Evolutionary conservation across 31 red algal genomes (phyloP), one percentile per base, ranked within the genome.

Genomic region (Porphyra umbilicalis): DNA sequence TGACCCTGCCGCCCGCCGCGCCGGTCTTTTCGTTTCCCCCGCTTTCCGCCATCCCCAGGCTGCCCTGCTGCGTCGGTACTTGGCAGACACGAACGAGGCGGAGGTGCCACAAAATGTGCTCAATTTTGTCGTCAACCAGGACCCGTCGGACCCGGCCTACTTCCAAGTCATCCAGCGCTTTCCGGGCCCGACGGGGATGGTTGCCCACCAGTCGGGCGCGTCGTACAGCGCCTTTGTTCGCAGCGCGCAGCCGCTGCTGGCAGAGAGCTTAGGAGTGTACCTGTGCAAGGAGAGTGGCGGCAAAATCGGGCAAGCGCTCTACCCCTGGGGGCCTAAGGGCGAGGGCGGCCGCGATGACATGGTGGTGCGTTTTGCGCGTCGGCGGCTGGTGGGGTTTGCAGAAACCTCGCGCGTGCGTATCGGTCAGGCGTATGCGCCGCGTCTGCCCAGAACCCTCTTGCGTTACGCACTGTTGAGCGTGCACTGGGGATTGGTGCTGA

Each of bases 251-350:
- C 83, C 83, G 40, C 38, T 85, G 34, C 34, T 76, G 34, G 38
- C 42, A 35, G 75, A 85, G 78, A 39, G 40, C 42, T 75, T 85
- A 4, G 57, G 57, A 18, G 83, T 85, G 40, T 67, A 85, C 38
- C 40, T 85, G 71, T 79, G 83, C 78, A 85, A 85, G 35, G 83
- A 85, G 78, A 34, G 67, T 32, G 78, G 39, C 11, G 83, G 83
- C 76, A 74, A 85, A 79, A 77, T 85, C 11, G 31, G 40, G 7
- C 40, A 39, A 25, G 76, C 83, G 34, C 71, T 77, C 31, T 77
- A 85, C 42, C 83, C 83, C 36, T 85, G 40, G 40, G 83, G 83
- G 34, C 83, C 83, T 0, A 75, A 75, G 33, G 81, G 81, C 33
- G 81, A 82, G 25, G 57, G 57, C 57, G 57, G 57, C 57, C 57